phyloP scores from a whole-genome alignment of 106 monocot genomes.

The Agapanthus africanus region DNA sequence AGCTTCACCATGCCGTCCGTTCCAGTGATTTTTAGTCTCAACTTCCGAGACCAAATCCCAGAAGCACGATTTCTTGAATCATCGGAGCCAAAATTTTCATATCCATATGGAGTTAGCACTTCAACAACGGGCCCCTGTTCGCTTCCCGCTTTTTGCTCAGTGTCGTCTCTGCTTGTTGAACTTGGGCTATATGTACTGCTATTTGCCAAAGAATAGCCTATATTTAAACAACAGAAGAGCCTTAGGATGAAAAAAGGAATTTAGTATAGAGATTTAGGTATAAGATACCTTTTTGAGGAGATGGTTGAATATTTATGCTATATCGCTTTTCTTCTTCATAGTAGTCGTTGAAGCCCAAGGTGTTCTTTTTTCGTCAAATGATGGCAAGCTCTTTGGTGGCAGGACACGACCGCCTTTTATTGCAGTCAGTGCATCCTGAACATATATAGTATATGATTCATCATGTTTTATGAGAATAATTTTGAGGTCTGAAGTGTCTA shows the following conservation, averaged over 20 bases:
- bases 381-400: conserved; percentile 72
- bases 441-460: too few species aligned
- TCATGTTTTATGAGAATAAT: neutral
- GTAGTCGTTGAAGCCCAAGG: conserved; percentile 80
- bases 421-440: conserved; percentile 85
- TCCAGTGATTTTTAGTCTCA: conserved; percentile 85
- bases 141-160: conserved; percentile 17
- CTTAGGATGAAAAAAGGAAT: neutral
- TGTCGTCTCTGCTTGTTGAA: conserved; percentile 11
- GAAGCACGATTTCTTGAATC: conserved; percentile 35
- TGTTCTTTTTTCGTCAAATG: conserved; percentile 94
- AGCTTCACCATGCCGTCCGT: conserved; percentile 75
- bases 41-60: conserved; percentile 65
- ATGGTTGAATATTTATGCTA: conserved; percentile 23
- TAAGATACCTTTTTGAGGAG: conserved; percentile 24
- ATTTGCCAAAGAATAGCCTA: conserved; percentile 28
- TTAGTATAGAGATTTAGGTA: neutral
- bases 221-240: conserved; percentile 2
- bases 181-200: conserved; percentile 11
- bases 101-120: conserved; percentile 52
- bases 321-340: conserved; percentile 89
- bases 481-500: neutral
- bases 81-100: conserved; percentile 32
- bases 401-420: conserved; percentile 89
- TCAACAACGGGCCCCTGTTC: conserved; percentile 58